Conservation (phyloP, 805 yeast genomes). For the Candida glaebosa region DNA sequence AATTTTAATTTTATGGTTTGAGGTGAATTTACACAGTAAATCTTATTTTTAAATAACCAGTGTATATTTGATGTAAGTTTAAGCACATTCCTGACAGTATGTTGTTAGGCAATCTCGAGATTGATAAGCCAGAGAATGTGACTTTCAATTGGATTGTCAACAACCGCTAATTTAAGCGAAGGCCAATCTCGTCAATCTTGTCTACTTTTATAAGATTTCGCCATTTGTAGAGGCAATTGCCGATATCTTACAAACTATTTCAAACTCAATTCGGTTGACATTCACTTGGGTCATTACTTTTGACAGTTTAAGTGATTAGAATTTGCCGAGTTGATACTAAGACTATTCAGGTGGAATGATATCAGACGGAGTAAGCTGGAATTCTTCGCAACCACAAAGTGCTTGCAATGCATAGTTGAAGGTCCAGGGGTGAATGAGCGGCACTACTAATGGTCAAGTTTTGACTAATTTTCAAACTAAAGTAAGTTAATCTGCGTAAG, state of each 20-base stretch:
- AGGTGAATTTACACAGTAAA: background rate
- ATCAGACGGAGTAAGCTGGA: no score
- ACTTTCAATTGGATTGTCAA: background rate
- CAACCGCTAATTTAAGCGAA: background rate
- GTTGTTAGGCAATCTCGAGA: no score
- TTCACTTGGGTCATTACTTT: background rate
- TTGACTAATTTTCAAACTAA: no score
- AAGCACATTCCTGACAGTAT: background rate
- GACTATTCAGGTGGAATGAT: no score
- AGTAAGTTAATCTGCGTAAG: background rate
- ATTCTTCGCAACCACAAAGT: no score
- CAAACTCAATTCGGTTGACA: background rate
- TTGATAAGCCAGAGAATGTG: background rate
- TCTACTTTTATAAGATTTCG: no score
- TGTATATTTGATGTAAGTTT: background rate
- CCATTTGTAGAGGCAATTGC: no score
- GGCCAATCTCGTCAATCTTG: background rate
- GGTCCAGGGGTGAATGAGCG: background rate
- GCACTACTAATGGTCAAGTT: no score
- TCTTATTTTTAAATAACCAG: background rate
- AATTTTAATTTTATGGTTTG: background rate
- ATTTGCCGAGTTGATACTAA: background rate
- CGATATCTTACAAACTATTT: background rate
- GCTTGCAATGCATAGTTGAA: background rate
- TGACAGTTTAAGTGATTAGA: background rate